Evolutionary conservation across 2,329 filamentous ascomycete genomes (phyloP), one percentile per base, ranked within the genome.

Genomic region (Ceratocystis colombiana): DNA sequence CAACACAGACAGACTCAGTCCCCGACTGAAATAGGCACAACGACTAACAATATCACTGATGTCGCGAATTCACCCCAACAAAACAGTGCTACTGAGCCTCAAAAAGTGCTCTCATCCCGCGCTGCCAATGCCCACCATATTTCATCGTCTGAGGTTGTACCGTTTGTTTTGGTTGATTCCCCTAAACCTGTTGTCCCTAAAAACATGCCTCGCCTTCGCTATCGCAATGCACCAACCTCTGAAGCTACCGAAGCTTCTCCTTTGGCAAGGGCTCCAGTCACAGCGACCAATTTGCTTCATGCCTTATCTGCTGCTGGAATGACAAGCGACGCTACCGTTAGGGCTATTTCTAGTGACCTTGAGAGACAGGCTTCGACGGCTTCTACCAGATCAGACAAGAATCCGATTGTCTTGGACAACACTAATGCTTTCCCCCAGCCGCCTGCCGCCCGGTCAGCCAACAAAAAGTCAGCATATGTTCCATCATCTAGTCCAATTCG

Each of bases 61-160:
- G 33, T 20, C 33, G 2, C 12, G 28, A 8, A 30, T 12, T 41
- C 37, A 12, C 4, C 30, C 3, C 30, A n/a, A 37, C 12, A 59
- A 28, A 37, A 20, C 2, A n/a, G 30, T 8, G 17, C 28, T 2
- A 20, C 10, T 8, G 25, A 59, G 22, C 30, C 5, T 28, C 30
- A 28, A 8, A 59, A 59, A 30, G 12, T 20, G 28, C 30, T 20
- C 7, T 5, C 28, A n/a, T 33, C 12, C 55, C 55, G 28, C 12
- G 17, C 17, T n/a, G 25, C 83, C 1, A 81, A 82, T 69, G 85
- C 83, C 2, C 81, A 80, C 15, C 82, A 83, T 1, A 79, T 79
- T 15, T 72, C 74, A 22, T 71, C 66, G 5, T 44, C 66, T n/a
- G 64, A 30, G 25, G 41, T 41, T 30, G 64, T 33, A 4, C 64